These are phyloP conservation scores for Boletellus ananiceps DNA, from an alignment of 768 basidiomycete genomes.

Conservation along the genomic window DNA sequence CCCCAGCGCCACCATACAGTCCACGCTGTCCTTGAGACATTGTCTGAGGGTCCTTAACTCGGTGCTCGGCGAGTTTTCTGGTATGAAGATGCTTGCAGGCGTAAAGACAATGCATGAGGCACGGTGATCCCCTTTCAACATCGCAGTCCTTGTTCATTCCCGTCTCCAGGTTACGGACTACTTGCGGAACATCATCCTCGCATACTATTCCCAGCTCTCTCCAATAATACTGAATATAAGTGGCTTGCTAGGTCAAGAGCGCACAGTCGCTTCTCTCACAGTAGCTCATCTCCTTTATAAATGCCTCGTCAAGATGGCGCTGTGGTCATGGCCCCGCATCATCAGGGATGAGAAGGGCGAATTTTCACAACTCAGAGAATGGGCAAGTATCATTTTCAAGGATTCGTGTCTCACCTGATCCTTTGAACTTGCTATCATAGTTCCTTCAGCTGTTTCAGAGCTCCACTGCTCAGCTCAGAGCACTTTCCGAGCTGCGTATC, in stretches of 20 bases:
- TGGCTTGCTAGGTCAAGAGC: conserved; percentile 33
- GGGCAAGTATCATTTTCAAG: conserved; percentile 40
- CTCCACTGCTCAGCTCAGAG: conserved; percentile 52
- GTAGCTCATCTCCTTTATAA: conserved; percentile 73
- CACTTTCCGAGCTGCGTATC: conserved; percentile 55
- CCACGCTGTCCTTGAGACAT: conserved; percentile 52
- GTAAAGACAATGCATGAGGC: conserved; percentile 64
- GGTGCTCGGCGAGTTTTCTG: conserved; percentile 65
- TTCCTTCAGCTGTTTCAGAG: conserved; percentile 56
- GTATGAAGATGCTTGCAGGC: conserved; percentile 66
- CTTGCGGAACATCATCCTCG: conserved; percentile 50
- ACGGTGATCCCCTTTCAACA: conserved; percentile 13
- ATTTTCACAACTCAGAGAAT: conserved; percentile 41
- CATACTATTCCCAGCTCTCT: conserved; percentile 54
- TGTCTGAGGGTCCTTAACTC: conserved; percentile 60
- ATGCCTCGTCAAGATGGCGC: conserved; percentile 60
- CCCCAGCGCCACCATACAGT: conserved; percentile 37
- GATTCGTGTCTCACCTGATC: neutral
- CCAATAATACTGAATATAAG: conserved; percentile 32
- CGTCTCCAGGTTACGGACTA: conserved; percentile 22
- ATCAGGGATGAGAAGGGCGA: conserved; percentile 42
- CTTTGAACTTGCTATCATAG: conserved; percentile 33
- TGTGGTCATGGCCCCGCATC: conserved; percentile 65
- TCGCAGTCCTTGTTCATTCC: neutral
- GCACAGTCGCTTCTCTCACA: conserved; percentile 44